A percentile compares a stretch with the other conserved stretches of the same genome.
These are phyloP conservation scores for Ganoderma boninense DNA, from an alignment of 1,284 basidiomycete genomes.

Conservation along the genomic window DNA sequence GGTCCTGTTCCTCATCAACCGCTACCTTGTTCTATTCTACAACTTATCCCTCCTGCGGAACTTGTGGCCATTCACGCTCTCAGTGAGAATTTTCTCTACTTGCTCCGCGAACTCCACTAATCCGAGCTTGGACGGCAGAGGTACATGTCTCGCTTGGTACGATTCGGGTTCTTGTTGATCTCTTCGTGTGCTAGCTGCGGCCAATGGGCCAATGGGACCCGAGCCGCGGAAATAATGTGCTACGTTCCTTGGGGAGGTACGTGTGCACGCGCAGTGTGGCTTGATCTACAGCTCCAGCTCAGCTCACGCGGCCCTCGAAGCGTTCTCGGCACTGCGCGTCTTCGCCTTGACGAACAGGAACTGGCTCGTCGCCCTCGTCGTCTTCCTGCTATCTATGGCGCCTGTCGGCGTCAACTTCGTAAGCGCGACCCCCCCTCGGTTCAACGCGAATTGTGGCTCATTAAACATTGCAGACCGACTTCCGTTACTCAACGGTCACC, in stretches of 20 bases:
- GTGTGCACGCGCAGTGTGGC: neutral
- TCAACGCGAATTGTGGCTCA: neutral
- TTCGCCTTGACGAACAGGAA: conserved; percentile 15
- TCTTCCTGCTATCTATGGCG: conserved; percentile 12
- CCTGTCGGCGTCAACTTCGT: conserved; percentile 17
- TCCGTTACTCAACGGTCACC: neutral
- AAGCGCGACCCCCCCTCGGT: neutral
- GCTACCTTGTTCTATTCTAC: conserved; percentile 10
- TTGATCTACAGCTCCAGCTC: too few relatives aligned
- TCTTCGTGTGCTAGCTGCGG: neutral
- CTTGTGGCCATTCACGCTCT: neutral
- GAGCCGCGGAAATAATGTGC: conserved; percentile 7
- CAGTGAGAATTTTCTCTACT: neutral
- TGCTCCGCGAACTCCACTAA: neutral
- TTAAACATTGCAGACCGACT: neutral
- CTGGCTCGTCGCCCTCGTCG: neutral
- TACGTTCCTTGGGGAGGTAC: conserved; percentile 15
- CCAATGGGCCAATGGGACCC: conserved; percentile 12
- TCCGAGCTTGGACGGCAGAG: neutral
- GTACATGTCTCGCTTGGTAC: neutral
- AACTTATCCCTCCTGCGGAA: conserved; percentile 1
- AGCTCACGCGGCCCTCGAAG: neutral
- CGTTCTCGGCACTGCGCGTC: conserved; percentile 18
- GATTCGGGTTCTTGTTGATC: too few relatives aligned
- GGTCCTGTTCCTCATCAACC: conserved; percentile 14